Base-by-base conservation (phyloP, 2,329 filamentous ascomycete genomes). In the Davidsoniella eucalypti region DNA sequence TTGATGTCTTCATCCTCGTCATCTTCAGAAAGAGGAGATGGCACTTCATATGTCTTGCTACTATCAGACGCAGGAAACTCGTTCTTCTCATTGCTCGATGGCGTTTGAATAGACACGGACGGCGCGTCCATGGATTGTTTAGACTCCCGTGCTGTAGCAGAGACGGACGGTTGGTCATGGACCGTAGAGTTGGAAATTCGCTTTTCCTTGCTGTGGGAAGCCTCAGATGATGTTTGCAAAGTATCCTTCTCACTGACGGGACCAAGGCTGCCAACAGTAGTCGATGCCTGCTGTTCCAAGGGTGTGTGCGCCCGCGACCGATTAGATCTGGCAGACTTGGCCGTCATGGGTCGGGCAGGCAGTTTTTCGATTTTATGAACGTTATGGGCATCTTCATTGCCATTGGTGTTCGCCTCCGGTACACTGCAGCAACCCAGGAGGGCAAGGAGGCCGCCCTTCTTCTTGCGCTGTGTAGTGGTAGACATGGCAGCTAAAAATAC, bases 381-480 rank as follows among this genome's bases (percentile, higher is more conserved):
- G 38, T 75, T 70, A 52, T 76, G 61, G 48, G 56, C 68, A 52
- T 73, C 71, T 48, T 71, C 71, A 44, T 75, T 71, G 45, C 76
- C 64, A 5, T 64, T 61, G 55, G 76, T 73, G 14, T 72, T 70
- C 55, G 75, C 70, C 55, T 81, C 78, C 46, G 79, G 76, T 39
- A 77, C 71, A 50, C 69, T 71, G 61, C 82, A 85, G 66, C 82
- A 86, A 54, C 73, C 77, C 52, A 86, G 68, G 50, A 85, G 71
- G 21, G 75, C 67, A 36, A 78, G 62, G 43, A 79, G 62, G n/a
- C 73, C 71, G 52, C 70, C 69, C 49, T 65, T 69, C 60, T 69
- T 71, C 61, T 73, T 74, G 64, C 76, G 76, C 62, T 67, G 68
- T 2, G 50, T 38, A 59, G 70, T 72, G 52, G 69, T 65, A 44